Conservation (phyloP, 306 rosid genomes). For the Macrotyloma uniflorum region DNA sequence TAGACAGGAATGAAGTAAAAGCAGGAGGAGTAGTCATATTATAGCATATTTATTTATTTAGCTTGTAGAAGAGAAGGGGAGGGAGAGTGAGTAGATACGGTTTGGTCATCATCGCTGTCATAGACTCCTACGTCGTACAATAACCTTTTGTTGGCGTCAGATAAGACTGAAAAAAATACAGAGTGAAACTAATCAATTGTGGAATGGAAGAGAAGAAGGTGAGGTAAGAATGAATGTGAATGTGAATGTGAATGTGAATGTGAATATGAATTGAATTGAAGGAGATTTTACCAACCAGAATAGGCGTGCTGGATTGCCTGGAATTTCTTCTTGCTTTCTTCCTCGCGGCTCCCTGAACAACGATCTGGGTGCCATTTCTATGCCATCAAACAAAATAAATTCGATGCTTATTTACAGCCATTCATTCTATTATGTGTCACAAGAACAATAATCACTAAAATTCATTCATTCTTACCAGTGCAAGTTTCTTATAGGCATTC, state of each 20-base stretch:
- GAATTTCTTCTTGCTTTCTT: background rate
- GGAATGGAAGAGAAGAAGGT: background rate
- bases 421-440: too few species aligned
- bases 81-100: background rate
- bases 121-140: background rate
- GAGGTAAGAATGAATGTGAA: background rate
- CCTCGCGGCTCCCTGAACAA: background rate
- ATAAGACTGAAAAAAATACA: background rate
- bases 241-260: too few species aligned
- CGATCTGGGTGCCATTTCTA: background rate
- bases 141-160: background rate
- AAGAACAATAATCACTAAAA: too few species aligned
- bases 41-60: too few species aligned
- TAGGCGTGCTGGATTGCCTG: background rate
- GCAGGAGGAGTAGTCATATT: background rate
- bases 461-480: background rate
- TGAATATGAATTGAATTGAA: background rate
- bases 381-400: background rate
- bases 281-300: background rate
- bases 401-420: background rate
- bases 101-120: background rate
- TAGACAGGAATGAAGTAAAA: background rate
- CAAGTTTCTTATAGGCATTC: background rate
- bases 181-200: background rate
- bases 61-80: background rate